Evolutionary conservation across 2,329 filamentous ascomycete species (phyloP).

Genomic region (Alternaria brassicicola): DNA sequence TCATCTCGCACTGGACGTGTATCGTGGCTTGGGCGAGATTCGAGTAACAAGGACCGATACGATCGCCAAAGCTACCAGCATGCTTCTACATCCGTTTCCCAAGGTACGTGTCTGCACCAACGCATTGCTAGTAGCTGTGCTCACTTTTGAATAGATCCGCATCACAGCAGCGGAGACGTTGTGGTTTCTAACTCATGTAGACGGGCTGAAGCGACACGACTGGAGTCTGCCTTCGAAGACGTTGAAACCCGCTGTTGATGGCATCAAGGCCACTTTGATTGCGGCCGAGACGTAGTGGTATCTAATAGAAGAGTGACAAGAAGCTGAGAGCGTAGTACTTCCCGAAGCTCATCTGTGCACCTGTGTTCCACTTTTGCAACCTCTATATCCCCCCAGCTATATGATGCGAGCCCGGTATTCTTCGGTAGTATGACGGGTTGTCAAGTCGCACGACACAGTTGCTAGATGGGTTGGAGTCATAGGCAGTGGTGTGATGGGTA

Average conservation of each 20-base stretch:
- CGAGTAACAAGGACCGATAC: conserved; percentile 61
- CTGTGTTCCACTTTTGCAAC: no score
- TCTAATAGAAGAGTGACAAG: no score
- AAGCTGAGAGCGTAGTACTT: no score
- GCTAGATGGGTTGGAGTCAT: neutral
- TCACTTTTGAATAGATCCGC: conserved; percentile 33
- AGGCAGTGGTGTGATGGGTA: neutral
- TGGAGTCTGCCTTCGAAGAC: conserved; percentile 41
- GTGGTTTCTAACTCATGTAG: conserved; percentile 46
- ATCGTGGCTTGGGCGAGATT: conserved; percentile 70
- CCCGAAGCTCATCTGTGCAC: no score
- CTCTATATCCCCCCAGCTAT: no score
- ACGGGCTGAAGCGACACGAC: conserved; percentile 37
- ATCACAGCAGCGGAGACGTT: conserved; percentile 51
- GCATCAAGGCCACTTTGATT: conserved; percentile 21
- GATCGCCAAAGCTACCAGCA: conserved; percentile 70
- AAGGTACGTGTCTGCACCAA: conserved; percentile 63
- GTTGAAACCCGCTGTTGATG: conserved; percentile 39
- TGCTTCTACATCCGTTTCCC: conserved; percentile 84
- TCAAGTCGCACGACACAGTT: no score
- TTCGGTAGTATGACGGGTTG: no score
- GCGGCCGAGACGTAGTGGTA: no score
- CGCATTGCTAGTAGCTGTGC: no score
- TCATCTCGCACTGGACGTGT: conserved; percentile 79
- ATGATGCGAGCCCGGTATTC: no score